Conservation (phyloP, 2,329 filamentous ascomycete species). For the Cladorrhinum sp. region DNA sequence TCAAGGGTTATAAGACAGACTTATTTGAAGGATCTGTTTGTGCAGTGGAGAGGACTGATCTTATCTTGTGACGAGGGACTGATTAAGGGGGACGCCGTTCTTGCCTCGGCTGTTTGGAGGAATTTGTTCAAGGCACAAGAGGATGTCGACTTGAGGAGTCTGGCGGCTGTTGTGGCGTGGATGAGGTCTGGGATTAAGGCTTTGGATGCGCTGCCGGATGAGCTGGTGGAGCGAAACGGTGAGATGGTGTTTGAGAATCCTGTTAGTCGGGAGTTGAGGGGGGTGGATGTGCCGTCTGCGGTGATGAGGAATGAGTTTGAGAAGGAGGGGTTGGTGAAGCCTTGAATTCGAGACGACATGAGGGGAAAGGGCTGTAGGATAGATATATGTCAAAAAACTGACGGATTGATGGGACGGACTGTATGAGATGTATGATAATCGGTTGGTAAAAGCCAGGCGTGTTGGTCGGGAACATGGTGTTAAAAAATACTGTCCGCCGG, state of each 20-base stretch:
- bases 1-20: slow-evolving; percentile 58
- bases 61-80: slow-evolving; percentile 83
- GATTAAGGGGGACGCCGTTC: slow-evolving; percentile 69
- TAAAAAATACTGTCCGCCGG: too few relatives aligned
- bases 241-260: slow-evolving; percentile 44
- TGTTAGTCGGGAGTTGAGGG: slow-evolving; percentile 35
- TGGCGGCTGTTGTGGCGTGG: slow-evolving; percentile 56
- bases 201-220: slow-evolving; percentile 50
- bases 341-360: too few relatives aligned
- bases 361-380: neutral
- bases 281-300: slow-evolving; percentile 40
- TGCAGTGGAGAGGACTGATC: slow-evolving; percentile 86
- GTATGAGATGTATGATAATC: too few relatives aligned
- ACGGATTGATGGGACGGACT: too few relatives aligned
- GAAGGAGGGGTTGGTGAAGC: slow-evolving; percentile 20
- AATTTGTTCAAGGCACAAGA: slow-evolving; percentile 77
- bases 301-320: slow-evolving; percentile 27
- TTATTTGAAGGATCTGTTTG: slow-evolving; percentile 82
- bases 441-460: too few relatives aligned
- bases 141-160: slow-evolving; percentile 47
- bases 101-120: slow-evolving; percentile 84
- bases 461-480: too few relatives aligned
- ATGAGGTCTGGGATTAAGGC: slow-evolving; percentile 48
- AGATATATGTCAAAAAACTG: too few relatives aligned
- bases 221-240: slow-evolving; percentile 34